These are phyloP conservation scores for Torulaspora globosa DNA, from an alignment of 1,139 yeast genomes.

Conservation along the genomic window DNA sequence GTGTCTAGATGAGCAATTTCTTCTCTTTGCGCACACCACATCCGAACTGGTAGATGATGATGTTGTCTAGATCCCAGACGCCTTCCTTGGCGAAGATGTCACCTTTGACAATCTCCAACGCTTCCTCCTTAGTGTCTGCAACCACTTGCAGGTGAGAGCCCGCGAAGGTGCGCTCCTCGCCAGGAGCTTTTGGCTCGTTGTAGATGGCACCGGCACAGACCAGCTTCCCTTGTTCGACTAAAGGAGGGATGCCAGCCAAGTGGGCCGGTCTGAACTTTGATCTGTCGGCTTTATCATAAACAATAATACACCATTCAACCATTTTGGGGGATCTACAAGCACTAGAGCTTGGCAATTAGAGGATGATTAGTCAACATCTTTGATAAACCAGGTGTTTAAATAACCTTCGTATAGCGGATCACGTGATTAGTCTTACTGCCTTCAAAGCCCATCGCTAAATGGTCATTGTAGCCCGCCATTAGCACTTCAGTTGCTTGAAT, in stretches of 20 bases:
- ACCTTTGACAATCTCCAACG: constrained; percentile 55
- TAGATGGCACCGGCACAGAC: constrained; percentile 65
- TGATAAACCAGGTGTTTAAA: neutral
- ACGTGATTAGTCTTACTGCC: too few species aligned
- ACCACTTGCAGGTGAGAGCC: constrained; percentile 64
- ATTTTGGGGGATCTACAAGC: constrained; percentile 20
- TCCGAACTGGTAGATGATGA: constrained; percentile 54
- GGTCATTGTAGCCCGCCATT: too few species aligned
- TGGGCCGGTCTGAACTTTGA: constrained; percentile 54
- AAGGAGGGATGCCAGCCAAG: constrained; percentile 50
- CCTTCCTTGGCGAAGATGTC: constrained; percentile 65
- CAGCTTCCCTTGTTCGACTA: constrained; percentile 51
- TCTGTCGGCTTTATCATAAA: constrained; percentile 64
- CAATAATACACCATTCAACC: constrained; percentile 66
- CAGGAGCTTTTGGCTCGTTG: constrained; percentile 42
- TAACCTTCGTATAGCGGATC: neutral
- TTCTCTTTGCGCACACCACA: constrained; percentile 44
- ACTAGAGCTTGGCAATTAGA: neutral
- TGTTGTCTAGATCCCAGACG: constrained; percentile 71
- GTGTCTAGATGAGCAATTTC: constrained; percentile 5
- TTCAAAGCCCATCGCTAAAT: too few species aligned
- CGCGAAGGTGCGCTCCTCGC: constrained; percentile 52
- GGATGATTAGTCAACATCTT: neutral
- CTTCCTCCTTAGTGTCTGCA: constrained; percentile 62
- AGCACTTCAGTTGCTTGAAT: too few species aligned